phyloP scores from a whole-genome alignment of 805 yeast genomes.

The Priceomyces melissophilus region DNA sequence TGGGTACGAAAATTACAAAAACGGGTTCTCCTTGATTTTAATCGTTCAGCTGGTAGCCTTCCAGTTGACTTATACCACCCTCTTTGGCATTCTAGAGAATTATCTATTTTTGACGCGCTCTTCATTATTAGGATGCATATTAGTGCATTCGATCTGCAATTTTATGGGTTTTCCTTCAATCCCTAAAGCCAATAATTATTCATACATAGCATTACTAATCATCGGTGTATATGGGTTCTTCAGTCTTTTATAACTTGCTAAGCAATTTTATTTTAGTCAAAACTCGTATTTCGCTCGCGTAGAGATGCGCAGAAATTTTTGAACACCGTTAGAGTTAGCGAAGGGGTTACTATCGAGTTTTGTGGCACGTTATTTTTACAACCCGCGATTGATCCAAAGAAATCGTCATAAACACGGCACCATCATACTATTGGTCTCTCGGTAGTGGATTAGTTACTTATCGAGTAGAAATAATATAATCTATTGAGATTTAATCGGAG shows the following conservation, averaged over 20 bases:
- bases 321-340: no score
- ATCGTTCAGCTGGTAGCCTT: constrained; percentile 39
- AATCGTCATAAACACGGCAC: no score
- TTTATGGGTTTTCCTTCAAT: constrained; percentile 61
- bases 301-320: no score
- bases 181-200: constrained; percentile 16
- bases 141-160: constrained; percentile 68
- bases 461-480: neutral
- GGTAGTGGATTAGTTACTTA: no score
- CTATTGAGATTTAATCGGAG: neutral
- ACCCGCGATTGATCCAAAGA: no score
- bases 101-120: constrained; percentile 48
- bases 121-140: constrained; percentile 53
- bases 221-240: constrained; percentile 42
- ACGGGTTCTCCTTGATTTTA: constrained; percentile 18
- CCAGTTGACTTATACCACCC: constrained; percentile 62
- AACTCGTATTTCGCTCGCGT: neutral
- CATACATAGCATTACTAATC: constrained; percentile 38
- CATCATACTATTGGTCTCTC: no score
- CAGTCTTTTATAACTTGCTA: neutral
- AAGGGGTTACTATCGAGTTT: no score
- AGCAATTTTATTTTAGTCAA: neutral
- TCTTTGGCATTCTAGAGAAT: constrained; percentile 70
- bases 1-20: constrained; percentile 45
- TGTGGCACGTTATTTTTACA: no score